Evolutionary conservation across 495 filamentous ascomycete species (phyloP), one percentile per base, ranked within the genome.

Genomic region (Xylaria acuta): DNA sequence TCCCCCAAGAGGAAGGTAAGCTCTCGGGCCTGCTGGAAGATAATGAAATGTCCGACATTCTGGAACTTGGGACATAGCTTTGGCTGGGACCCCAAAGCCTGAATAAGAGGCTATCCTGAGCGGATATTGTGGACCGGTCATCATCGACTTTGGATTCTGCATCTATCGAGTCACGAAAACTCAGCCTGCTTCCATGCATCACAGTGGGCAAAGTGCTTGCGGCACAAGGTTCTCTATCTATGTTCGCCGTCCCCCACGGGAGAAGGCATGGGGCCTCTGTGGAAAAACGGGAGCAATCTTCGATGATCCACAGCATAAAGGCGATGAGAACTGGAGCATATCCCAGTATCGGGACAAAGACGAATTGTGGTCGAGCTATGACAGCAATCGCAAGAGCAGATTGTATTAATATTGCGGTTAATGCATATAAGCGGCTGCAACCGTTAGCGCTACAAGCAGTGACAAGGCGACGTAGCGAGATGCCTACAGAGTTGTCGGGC

Each of bases 11-110:
- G n/a, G 72, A 75, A 3, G 77, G 77, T 6, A 79, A 34, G 27
- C 67, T 75, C 64, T 76, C 77, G 22, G 58, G 41, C 60, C 36
- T 60, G 27, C 30, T 22, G 43, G 51, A 67, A 18, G 64, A 69
- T 6, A 79, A n/a, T 3, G 75, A 79, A 25, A 79, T 76, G 7
- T 77, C 77, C 9, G 77, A 79, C 8, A 74, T 70, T 25, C 59
- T 56, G 25, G 76, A 74, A 32, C 77, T 79, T 14, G 70, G 63
- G 43, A 49, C 64, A 25, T 54, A 32, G 40, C 73, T 75, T 51
- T 60, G 64, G 49, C 22, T 40, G n/a, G 70, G 51, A 22, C 38
- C 65, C 60, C 51, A 79, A 4, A 74, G 69, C 5, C 41, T 70
- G 30, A 51, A 56, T 16, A 74, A 68, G n/a, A 70, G 51, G 51